These are phyloP conservation scores for Aspergillus fischeri DNA, from an alignment of 2,329 filamentous ascomycete species.

Conservation along the genomic window DNA sequence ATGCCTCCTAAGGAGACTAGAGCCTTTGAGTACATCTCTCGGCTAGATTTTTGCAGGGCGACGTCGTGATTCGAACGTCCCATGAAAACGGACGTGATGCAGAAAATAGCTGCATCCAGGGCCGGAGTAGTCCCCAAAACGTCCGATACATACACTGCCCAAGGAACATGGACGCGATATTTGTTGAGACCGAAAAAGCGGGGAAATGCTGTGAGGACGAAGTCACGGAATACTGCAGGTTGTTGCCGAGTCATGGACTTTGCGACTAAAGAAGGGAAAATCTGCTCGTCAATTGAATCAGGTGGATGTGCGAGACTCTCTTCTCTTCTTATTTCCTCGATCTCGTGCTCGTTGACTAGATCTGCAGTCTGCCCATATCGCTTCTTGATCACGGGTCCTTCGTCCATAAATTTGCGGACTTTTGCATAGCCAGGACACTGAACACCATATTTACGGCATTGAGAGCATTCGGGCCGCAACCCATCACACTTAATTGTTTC, in stretches of 20 bases:
- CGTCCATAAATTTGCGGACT: conserved; percentile 31
- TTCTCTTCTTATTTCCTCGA: neutral
- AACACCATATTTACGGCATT: conserved; percentile 30
- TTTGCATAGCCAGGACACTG: conserved; percentile 28
- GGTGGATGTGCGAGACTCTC: neutral
- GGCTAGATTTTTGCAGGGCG: conserved; percentile 24
- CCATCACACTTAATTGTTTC: conserved; percentile 21
- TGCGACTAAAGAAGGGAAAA: conserved; percentile 21
- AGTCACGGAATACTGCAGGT: conserved; percentile 20
- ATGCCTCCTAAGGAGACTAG: conserved; percentile 27
- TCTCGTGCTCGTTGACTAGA: neutral
- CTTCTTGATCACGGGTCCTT: conserved; percentile 26
- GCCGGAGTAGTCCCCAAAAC: conserved; percentile 17
- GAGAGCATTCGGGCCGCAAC: conserved; percentile 24
- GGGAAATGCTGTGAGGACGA: conserved; percentile 21
- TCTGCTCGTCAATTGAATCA: conserved; percentile 19
- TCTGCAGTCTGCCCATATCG: conserved; percentile 13
- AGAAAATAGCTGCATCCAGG: conserved; percentile 23
- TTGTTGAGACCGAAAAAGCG: conserved; percentile 22
- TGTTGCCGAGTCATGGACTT: conserved; percentile 20
- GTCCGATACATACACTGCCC: conserved; percentile 19
- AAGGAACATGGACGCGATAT: conserved; percentile 21
- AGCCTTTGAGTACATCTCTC: conserved; percentile 28
- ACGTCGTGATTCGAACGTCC: conserved; percentile 20
- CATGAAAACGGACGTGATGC: conserved; percentile 28